Evolutionary conservation across 768 basidiomycete species (phyloP), one percentile per base, ranked within the genome.

Genomic region (Cyathus striatus): DNA sequence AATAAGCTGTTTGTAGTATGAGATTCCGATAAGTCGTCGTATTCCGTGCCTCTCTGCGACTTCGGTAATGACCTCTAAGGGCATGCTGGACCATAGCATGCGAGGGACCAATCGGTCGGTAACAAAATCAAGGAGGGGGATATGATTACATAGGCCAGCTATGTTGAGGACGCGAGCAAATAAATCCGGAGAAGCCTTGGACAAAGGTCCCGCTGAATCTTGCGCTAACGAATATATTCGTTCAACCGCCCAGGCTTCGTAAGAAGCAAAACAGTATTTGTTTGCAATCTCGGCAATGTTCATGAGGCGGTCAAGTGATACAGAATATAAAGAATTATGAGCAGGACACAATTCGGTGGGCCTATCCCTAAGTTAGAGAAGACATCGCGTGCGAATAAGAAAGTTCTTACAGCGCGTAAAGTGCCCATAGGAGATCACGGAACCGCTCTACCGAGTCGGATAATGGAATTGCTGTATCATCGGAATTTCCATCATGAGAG

Each of bases 41-140:
- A 72, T 51, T 1, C 55, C 60, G 17, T 64, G 57, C 23, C 55
- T 58, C 45, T 75, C 69, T 34, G 78, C 78, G 21, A 72, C 60
- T 3, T 70, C 64, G 16, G 81, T 61, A 24, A 76, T 66, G 44
- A 76, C 67, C 6, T 70, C 71, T 30, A 77, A 63, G 42, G 74
- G 47, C 21, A 65, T 68, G 38, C 73, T 71, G 42, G 75, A 75
- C 68, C 78, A 81, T 26, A 79, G 64, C 17, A 79, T 76, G 30
- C 62, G 63, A 21, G 67, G 65, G 50, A 83, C 71, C 40, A 81
- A 65, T 30, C 70, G 66, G 30, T 69, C 62, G 37, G 70, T 64
- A 53, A 80, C 64, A 4, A 78, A 62, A 20, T 69, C 66, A 25
- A 73, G 61, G 26, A 86, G 68, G 17, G 55, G 62, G 30, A 62